A percentile compares a stretch with the other conserved stretches of the same genome.
Evolutionary conservation across 2,329 filamentous ascomycete species (phyloP).

Genomic region (Penicillium sp.): DNA sequence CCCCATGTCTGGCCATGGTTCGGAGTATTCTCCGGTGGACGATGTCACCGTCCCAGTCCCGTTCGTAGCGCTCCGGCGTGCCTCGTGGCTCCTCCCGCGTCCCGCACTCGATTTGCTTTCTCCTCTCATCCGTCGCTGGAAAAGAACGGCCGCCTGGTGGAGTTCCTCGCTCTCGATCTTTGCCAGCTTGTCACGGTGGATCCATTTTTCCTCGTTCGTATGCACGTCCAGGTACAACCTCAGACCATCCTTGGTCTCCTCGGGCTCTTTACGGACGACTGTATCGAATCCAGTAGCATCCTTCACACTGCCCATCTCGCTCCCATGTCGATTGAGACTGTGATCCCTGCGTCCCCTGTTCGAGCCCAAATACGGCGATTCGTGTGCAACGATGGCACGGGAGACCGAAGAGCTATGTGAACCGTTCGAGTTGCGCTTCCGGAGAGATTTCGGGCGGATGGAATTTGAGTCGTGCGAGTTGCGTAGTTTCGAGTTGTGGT

Average conservation of each 20-base stretch:
- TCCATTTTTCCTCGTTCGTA: slow-evolving; percentile 45
- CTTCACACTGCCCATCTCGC: slow-evolving; percentile 39
- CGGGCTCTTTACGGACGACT: slow-evolving; percentile 16
- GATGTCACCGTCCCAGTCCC: slow-evolving; percentile 26
- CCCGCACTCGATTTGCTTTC: slow-evolving; percentile 36
- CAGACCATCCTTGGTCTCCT: slow-evolving; percentile 21
- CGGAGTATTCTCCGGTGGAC: slow-evolving; percentile 29
- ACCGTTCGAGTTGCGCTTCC: slow-evolving; percentile 34
- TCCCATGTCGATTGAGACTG: slow-evolving; percentile 36
- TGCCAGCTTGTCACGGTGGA: slow-evolving; percentile 50
- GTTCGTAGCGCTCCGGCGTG: slow-evolving; percentile 30
- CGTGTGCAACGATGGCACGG: slow-evolving; percentile 29
- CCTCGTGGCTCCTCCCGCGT: slow-evolving; percentile 39
- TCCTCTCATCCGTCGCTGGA: slow-evolving; percentile 37
- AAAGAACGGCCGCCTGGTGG: slow-evolving; percentile 47
- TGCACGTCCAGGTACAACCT: slow-evolving; percentile 14
- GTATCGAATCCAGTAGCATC: slow-evolving; percentile 30
- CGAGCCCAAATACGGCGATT: slow-evolving; percentile 27
- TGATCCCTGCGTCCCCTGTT: slow-evolving; percentile 34
- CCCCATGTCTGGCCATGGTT: slow-evolving; percentile 36
- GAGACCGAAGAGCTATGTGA: slow-evolving; percentile 42
- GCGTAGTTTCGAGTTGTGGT: slow-evolving; percentile 32
- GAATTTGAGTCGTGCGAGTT: slow-evolving; percentile 39
- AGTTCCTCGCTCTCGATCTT: slow-evolving; percentile 51
- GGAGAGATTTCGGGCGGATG: slow-evolving; percentile 27